phyloP scores from a whole-genome alignment of 805 yeast species.

The Alloascoidea africana region DNA sequence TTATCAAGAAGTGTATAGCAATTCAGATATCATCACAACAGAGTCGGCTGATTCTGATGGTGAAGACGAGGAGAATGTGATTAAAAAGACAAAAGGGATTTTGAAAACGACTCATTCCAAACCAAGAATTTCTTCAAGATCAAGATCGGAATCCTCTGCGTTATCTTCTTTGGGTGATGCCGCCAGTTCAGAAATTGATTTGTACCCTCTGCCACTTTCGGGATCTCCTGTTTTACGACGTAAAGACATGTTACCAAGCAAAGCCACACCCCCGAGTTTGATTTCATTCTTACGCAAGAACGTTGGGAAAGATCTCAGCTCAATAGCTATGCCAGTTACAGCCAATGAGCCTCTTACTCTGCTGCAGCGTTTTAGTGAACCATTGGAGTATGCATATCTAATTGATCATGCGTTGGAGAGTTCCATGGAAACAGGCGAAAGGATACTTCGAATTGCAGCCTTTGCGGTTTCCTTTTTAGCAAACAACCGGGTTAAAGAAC shows the following conservation, averaged over 20 bases:
- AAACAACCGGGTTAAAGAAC: constrained; percentile 52
- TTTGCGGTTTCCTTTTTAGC: constrained; percentile 73
- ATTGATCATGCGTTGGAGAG: constrained; percentile 46
- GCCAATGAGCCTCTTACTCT: constrained; percentile 84
- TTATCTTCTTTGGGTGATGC: not conserved
- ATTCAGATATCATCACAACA: too few species aligned
- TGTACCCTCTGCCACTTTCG: constrained; percentile 52
- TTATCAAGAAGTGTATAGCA: too few species aligned
- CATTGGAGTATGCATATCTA: constrained; percentile 59
- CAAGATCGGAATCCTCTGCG: too few species aligned
- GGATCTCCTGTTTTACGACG: constrained; percentile 32
- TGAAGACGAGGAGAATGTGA: too few species aligned
- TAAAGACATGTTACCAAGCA: constrained; percentile 35
- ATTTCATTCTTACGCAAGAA: constrained; percentile 71
- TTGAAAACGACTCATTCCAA: too few species aligned
- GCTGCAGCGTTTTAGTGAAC: constrained; percentile 66
- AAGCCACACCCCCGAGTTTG: constrained; percentile 66
- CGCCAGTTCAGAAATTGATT: constrained; percentile 19
- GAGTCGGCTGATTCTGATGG: constrained; percentile 1
- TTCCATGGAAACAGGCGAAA: constrained; percentile 34
- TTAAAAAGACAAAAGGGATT: too few species aligned
- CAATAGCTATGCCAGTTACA: constrained; percentile 87
- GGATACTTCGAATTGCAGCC: constrained; percentile 49
- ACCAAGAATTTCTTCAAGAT: constrained; percentile 1
- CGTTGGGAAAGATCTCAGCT: constrained; percentile 79